Evolutionary conservation across 176 grass and related monocot species (phyloP).

Genomic region (Avena atlantica): DNA sequence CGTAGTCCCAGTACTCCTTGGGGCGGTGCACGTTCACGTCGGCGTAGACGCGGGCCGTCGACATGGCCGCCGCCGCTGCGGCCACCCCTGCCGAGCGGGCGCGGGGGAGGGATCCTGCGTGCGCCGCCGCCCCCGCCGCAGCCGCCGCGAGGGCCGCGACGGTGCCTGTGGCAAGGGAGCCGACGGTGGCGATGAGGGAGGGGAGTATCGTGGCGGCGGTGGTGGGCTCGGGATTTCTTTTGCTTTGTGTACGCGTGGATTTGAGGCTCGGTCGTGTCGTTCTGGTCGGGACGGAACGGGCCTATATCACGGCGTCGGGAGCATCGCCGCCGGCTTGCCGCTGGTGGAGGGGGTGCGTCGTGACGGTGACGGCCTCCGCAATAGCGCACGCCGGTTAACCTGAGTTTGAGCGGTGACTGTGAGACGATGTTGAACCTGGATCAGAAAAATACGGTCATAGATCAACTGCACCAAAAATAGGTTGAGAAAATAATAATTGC

Average conservation of each 20-base stretch:
- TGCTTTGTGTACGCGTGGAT: background rate
- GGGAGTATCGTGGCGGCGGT: constrained; percentile 33
- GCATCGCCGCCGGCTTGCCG: constrained; percentile 18
- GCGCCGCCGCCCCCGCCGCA: constrained; percentile 28
- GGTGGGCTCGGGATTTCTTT: constrained; percentile 10
- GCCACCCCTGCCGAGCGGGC: background rate
- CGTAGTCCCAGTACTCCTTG: constrained; percentile 81
- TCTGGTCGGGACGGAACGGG: background rate
- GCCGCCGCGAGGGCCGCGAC: constrained; percentile 44
- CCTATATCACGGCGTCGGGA: constrained; percentile 2
- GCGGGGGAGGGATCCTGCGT: constrained; percentile 24
- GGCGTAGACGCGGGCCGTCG: constrained; percentile 64
- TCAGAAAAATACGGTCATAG: constrained; percentile 9
- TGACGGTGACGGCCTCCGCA: background rate
- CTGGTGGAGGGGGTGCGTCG: background rate
- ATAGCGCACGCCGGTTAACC: constrained; percentile 8
- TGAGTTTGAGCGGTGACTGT: constrained; percentile 18
- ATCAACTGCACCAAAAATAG: background rate
- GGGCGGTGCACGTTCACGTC: constrained; percentile 62
- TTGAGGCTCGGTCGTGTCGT: background rate
- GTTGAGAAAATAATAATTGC: background rate
- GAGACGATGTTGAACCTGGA: constrained; percentile 2
- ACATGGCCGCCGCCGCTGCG: constrained; percentile 42
- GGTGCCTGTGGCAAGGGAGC: constrained; percentile 51
- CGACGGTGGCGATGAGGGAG: constrained; percentile 45